Evolutionary conservation across 73 alveolate species (phyloP), one percentile per base, ranked within the genome.

Genomic region (Diophrys appendiculata): DNA sequence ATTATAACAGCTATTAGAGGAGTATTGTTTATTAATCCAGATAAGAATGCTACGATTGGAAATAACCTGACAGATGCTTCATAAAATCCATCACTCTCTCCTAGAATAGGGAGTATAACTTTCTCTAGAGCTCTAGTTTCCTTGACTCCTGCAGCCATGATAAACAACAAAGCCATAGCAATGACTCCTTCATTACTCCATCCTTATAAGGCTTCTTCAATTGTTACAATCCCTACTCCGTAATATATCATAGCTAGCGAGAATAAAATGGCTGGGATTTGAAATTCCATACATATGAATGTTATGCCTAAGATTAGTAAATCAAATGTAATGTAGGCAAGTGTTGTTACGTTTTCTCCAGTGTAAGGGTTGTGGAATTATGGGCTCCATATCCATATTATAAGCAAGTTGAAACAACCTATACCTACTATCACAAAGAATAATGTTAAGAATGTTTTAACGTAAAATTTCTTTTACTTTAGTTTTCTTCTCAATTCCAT

Each of bases 121-220:
- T 3, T 25, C 5, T 60, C 30, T 60, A 60, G 30, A 2, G 29
- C 71, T 23, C 71, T 14, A 11, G 71, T 60, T n/a, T 60, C 71
- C 29, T n/a, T 14, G 71, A 60, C n/a, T n/a, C 71, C 71, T n/a
- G 26, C 30, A 60, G 71, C 71, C 71, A 60, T n/a, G 11, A 60
- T 29, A 60, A 11, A 60, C 13, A 60, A 29, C 8, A 60, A n/a
- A 3, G 33, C 71, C 26, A 25, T 60, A 3, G 71, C 30, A 11
- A 60, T 60, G 31, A 60, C 71, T 60, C 71, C 71, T n/a, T 60
- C 71, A 60, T 60, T 60, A 3, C 33, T 23, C 26, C 26, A 60
- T 3, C 71, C 71, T 60, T 60, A 5, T 14, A 60, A n/a, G 29
- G 71, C 71, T 23, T 14, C 13, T 11, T 25, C 71, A 23, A 23